These are phyloP conservation scores for Lipomyces mesembrius DNA, from an alignment of 805 yeast genomes.

Conservation along the genomic window DNA sequence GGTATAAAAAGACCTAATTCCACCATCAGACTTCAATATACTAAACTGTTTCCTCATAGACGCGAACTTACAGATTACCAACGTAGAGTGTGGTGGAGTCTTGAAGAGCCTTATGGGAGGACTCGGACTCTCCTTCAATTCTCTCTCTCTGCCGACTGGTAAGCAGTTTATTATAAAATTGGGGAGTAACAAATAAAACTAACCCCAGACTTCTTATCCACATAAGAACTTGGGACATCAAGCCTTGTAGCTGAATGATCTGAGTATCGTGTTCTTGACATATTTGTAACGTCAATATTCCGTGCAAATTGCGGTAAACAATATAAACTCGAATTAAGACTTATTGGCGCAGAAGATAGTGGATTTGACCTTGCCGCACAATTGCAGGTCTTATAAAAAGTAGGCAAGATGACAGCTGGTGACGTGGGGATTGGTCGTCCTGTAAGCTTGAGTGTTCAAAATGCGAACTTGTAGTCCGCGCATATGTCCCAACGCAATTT, in stretches of 20 bases:
- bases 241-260: conserved; percentile 24
- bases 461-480: too few relatives aligned
- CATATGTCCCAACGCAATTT: too few relatives aligned
- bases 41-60: not conserved
- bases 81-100: conserved; percentile 81
- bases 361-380: too few relatives aligned
- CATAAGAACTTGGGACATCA: conserved; percentile 33
- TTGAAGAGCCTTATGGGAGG: conserved; percentile 53
- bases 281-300: not conserved
- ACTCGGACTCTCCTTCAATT: not conserved
- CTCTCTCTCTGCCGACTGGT: conserved; percentile 4
- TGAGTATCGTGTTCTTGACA: not conserved
- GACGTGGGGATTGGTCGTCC: too few relatives aligned
- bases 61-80: conserved; percentile 62
- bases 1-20: conserved; percentile 68
- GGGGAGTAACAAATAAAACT: not conserved
- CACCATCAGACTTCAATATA: not conserved
- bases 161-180: not conserved
- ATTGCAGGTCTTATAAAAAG: too few relatives aligned
- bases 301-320: too few relatives aligned
- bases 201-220: conserved; percentile 26
- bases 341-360: too few relatives aligned
- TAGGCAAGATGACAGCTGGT: too few relatives aligned
- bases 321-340: too few relatives aligned
- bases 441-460: too few relatives aligned